These are phyloP conservation scores for Argentina anserina DNA, from an alignment of 306 rosid species.

Conservation along the genomic window DNA sequence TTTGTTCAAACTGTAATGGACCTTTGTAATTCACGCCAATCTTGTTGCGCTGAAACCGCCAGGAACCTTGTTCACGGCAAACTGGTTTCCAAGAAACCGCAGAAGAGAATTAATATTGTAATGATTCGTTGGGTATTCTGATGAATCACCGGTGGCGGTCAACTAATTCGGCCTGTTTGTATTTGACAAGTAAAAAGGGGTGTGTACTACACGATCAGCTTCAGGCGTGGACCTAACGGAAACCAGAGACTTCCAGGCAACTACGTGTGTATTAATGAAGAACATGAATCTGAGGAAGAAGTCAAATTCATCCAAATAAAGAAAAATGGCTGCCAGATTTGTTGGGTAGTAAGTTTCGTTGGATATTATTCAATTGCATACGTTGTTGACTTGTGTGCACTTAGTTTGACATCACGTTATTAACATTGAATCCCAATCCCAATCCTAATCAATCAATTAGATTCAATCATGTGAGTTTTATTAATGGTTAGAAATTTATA, in stretches of 20 bases:
- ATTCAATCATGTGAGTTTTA: conserved; percentile 36
- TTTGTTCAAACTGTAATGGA: background rate
- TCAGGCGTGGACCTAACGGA: conserved; percentile 12
- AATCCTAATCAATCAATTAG: background rate
- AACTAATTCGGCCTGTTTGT: conserved; percentile 54
- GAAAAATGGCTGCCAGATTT: background rate
- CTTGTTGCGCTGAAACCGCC: background rate
- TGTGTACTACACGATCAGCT: background rate
- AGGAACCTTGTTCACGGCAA: background rate
- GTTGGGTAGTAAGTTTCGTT: conserved; percentile 17
- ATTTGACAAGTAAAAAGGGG: conserved; percentile 56
- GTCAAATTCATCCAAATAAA: background rate
- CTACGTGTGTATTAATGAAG: conserved; percentile 32
- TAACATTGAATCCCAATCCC: conserved; percentile 8
- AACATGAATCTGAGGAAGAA: background rate
- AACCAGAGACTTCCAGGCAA: conserved; percentile 51
- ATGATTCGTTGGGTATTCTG: conserved; percentile 23
- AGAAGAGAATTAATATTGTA: background rate
- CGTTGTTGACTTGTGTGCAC: conserved; percentile 37
- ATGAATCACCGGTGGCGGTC: conserved; percentile 34
- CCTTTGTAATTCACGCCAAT: background rate
- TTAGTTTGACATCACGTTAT: conserved; percentile 26
- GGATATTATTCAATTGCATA: conserved; percentile 35
- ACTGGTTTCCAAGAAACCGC: background rate
- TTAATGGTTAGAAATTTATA: background rate